Conservation (phyloP, 164 flowering plant species). For the Tetracentron sinense region DNA sequence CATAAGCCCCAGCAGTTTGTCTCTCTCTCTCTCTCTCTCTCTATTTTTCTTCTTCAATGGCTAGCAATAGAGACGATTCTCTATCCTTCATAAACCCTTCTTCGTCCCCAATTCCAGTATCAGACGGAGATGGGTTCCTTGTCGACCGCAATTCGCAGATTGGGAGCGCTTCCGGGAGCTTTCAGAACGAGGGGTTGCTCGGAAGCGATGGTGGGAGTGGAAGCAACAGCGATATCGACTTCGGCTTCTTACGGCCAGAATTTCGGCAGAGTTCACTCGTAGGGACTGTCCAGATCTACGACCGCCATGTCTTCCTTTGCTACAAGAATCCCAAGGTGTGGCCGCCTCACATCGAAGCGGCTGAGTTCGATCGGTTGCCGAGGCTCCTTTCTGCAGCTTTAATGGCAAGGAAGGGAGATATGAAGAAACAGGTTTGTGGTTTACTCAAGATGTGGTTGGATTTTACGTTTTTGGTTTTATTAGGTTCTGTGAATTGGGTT, state of each 20-base stretch:
- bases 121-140: slow-evolving; percentile 37
- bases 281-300: slow-evolving; percentile 67
- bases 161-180: slow-evolving; percentile 73
- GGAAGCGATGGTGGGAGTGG: slow-evolving; percentile 23
- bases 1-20: no score
- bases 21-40: no score
- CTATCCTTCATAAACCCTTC: slow-evolving; percentile 39
- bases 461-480: background rate
- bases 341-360: slow-evolving; percentile 84
- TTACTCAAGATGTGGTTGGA: no score
- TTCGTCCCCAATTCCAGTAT: slow-evolving; percentile 51
- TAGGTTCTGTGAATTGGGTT: slow-evolving; percentile 4
- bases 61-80: slow-evolving; percentile 50
- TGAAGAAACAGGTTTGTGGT: slow-evolving; percentile 77
- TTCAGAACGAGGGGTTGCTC: slow-evolving; percentile 61
- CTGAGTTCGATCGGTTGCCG: slow-evolving; percentile 92
- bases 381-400: slow-evolving; percentile 81
- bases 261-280: slow-evolving; percentile 55
- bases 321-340: slow-evolving; percentile 84
- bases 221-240: slow-evolving; percentile 49
- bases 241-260: slow-evolving; percentile 62
- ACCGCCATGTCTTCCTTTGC: slow-evolving; percentile 85
- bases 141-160: slow-evolving; percentile 32
- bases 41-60: no score
- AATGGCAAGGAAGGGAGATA: slow-evolving; percentile 51